phyloP scores from a whole-genome alignment of 148 eudicot species.

The Euryodendron excelsum region DNA sequence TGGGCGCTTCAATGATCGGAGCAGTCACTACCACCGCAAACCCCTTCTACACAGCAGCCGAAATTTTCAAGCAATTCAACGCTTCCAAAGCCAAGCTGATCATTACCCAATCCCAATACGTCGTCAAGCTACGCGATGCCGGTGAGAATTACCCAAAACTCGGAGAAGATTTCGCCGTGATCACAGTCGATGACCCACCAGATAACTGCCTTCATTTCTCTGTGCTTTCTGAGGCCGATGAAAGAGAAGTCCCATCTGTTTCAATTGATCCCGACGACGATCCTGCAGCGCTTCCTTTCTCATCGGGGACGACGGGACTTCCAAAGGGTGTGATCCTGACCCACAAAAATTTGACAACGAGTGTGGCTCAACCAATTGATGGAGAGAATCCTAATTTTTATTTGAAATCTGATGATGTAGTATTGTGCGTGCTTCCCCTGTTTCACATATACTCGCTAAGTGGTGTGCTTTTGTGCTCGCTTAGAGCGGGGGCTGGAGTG shows the following conservation, averaged over 20 bases:
- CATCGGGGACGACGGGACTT: slow-evolving; percentile 86
- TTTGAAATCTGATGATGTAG: slow-evolving; percentile 56
- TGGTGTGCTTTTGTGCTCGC: slow-evolving; percentile 62
- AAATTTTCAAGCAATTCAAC: slow-evolving; percentile 52
- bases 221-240: slow-evolving; percentile 34
- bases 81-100: slow-evolving; percentile 48
- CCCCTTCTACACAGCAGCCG: slow-evolving; percentile 60
- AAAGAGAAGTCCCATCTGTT: slow-evolving; percentile 22
- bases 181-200: slow-evolving; percentile 53
- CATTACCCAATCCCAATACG: slow-evolving; percentile 62
- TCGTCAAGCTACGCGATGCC: slow-evolving; percentile 47
- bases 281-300: slow-evolving; percentile 79
- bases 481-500: slow-evolving; percentile 70
- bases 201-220: slow-evolving; percentile 56
- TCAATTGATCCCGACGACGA: slow-evolving; percentile 52
- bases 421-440: slow-evolving; percentile 77
- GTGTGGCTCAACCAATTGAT: slow-evolving; percentile 82
- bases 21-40: slow-evolving; percentile 71
- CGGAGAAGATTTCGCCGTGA: slow-evolving; percentile 40
- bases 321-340: slow-evolving; percentile 89
- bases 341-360: slow-evolving; percentile 67
- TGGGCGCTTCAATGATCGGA: slow-evolving; percentile 80
- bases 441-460: slow-evolving; percentile 80
- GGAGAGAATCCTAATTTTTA: slow-evolving; percentile 82
- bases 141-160: slow-evolving; percentile 21